Base-by-base conservation (phyloP, 2,329 filamentous ascomycete genomes). In the Fusarium zealandicum region DNA sequence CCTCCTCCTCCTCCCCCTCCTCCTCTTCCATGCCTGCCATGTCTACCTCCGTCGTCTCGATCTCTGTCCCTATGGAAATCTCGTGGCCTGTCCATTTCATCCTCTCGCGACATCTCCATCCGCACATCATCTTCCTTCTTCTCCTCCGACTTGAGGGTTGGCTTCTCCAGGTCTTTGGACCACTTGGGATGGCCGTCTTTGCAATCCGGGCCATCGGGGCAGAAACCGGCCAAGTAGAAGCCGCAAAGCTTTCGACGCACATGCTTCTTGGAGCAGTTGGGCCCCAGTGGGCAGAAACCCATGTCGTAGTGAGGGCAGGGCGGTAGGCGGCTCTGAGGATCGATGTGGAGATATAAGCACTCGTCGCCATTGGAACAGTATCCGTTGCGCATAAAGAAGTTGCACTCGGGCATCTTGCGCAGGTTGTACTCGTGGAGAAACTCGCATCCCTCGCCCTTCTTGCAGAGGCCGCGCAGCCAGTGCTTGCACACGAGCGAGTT, bases 401-500 rank as follows among this genome's bases (percentile, higher is more conserved):
- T 96, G 78, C 95, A 99, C 78, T 98, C 95, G 59, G 95, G 93
- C 92, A 98, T 98, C 75, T 95, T 93, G 61, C 95, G 88, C 65
- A 99, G 84, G 77, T 99, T 98, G 80, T 97, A 99, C 77, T 98
- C 95, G 81, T 99, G 95, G 41, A 98, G 81, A 70, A 98, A 99
- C 79, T 99, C 95, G 86, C 95, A 99, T 65, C 87, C 86, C 71
- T 97, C 89, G 68, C 93, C 95, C 77, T 98, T 98, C 73, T 99
- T 99, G 82, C 95, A 99, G 16, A 99, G 85, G 0, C 93, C 93
- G 62, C 96, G 90, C 70, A 98, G 87, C 88, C 95, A 98, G 81
- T 98, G 95, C 79, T 99, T 99, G 86, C 95, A 99, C 57, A 99
- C 93, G 13, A 98, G 86, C 70, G 84, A 90, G 77, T 89, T 90